Evolutionary conservation across 768 basidiomycete species (phyloP), one percentile per base, ranked within the genome.

Genomic region (Russula brevipes): DNA sequence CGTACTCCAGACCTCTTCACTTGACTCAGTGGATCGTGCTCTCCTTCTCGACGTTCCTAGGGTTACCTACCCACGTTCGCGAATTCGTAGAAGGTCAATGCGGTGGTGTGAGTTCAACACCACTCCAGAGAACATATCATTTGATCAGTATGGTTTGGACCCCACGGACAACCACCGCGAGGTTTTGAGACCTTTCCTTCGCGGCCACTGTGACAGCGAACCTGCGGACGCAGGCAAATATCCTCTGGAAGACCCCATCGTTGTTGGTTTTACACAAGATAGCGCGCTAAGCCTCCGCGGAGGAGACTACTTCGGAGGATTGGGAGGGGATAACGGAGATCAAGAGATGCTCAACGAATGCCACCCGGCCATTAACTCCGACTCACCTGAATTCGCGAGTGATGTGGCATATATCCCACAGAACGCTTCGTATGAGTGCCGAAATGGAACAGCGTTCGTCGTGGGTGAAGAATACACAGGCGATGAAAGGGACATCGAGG

Each of bases 11-110:
- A 14, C 59, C 44, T 51, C 58, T 64, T 64, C 63, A 33, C 58
- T 56, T 1, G 63, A 60, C 35, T 60, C 47, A 4, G 53, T 60
- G 7, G 63, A 64, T 30, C 47, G 42, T 5, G 63, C 54, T 16
- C n/a, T 56, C 33, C 57, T 55, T 54, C 58, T 44, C 5, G 47
- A 51, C 3, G 11, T 49, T 42, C 52, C 65, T 11, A 14, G 14
- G 17, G 38, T 38, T 31, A n/a, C 36, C 16, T 38, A 36, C 30
- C 45, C 9, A 39, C 47, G 24, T 59, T 54, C 62, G 17, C 57
- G 19, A 54, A 30, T 58, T 66, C 57, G 35, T 46, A 49, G 53
- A 49, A 52, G 54, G 16, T 41, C 63, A 19, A 59, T 8, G 39
- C 46, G n/a, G 33, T 59, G 46, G 54, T 35, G 11, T 12, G 17